Conservation (phyloP, 306 rosid genomes). For the Fragaria vesca region DNA sequence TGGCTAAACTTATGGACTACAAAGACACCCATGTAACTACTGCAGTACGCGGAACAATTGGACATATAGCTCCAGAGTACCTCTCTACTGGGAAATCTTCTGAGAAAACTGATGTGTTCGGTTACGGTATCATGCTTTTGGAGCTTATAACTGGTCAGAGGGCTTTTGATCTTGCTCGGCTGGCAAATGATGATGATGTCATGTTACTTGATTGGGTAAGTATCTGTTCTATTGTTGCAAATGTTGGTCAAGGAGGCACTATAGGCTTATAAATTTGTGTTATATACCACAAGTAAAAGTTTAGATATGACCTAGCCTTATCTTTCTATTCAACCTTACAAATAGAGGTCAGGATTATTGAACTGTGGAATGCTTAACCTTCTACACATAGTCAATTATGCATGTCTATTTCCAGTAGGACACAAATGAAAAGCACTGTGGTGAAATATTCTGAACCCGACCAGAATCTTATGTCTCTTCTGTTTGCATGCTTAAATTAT, state of each 20-base stretch:
- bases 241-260: constrained; percentile 6
- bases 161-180: constrained; percentile 97
- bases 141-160: constrained; percentile 97
- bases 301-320: background rate
- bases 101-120: constrained; percentile 95
- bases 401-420: background rate
- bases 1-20: constrained; percentile 99
- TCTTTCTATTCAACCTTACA: background rate
- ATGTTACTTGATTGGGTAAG: constrained; percentile 99
- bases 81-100: constrained; percentile 91
- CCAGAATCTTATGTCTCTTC: background rate
- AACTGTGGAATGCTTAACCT: background rate
- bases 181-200: constrained; percentile 96
- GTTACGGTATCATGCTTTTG: constrained; percentile 96
- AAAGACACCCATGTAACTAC: constrained; percentile 98
- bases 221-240: constrained; percentile 3
- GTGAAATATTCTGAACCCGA: background rate
- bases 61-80: constrained; percentile 97
- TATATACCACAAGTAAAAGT: background rate
- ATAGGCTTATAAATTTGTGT: background rate
- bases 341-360: background rate
- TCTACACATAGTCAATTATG: background rate
- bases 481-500: background rate
- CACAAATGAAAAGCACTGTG: background rate
- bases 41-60: constrained; percentile 94